phyloP scores from a whole-genome alignment of 495 filamentous ascomycete species.

The Pyronema domesticum region DNA sequence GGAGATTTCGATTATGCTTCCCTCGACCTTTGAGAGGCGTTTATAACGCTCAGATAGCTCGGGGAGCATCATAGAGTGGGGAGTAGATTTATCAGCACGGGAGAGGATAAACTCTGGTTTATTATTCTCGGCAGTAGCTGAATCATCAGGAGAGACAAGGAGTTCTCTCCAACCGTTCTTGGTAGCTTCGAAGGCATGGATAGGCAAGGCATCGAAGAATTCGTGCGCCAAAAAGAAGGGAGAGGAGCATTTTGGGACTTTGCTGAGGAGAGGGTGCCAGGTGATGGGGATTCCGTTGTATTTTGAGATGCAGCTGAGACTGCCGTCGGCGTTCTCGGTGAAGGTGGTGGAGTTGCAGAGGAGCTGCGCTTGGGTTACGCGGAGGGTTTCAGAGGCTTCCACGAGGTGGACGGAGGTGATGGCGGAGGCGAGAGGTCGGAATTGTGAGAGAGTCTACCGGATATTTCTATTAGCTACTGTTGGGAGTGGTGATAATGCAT shows the following conservation, averaged over 20 bases:
- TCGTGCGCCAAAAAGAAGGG: conserved; percentile 94
- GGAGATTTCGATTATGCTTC: conserved; percentile 66
- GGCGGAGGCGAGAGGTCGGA: conserved; percentile 55
- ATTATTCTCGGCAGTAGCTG: conserved; percentile 32
- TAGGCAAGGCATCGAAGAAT: conserved; percentile 97
- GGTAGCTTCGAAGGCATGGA: conserved; percentile 73
- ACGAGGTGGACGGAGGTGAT: conserved; percentile 80
- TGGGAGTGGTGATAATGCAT: neutral
- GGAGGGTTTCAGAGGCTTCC: conserved; percentile 62
- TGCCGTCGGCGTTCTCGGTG: neutral
- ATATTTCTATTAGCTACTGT: neutral
- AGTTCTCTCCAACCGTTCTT: conserved; percentile 32
- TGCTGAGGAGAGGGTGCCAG: conserved; percentile 83
- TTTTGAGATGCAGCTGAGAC: conserved; percentile 9
- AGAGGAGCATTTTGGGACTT: conserved; percentile 42
- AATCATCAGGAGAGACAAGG: conserved; percentile 29
- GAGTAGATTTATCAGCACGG: conserved; percentile 51
- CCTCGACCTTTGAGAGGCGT: conserved; percentile 44
- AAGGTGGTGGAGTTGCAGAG: conserved; percentile 60
- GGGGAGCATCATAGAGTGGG: conserved; percentile 69
- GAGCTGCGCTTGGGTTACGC: conserved; percentile 56
- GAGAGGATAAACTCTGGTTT: conserved; percentile 54
- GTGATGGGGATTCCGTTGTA: conserved; percentile 39
- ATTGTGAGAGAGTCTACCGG: conserved; percentile 58
- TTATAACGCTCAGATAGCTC: conserved; percentile 65